Base-by-base conservation (phyloP, 768 basidiomycete genomes). In the Botryobasidium botryosum region DNA sequence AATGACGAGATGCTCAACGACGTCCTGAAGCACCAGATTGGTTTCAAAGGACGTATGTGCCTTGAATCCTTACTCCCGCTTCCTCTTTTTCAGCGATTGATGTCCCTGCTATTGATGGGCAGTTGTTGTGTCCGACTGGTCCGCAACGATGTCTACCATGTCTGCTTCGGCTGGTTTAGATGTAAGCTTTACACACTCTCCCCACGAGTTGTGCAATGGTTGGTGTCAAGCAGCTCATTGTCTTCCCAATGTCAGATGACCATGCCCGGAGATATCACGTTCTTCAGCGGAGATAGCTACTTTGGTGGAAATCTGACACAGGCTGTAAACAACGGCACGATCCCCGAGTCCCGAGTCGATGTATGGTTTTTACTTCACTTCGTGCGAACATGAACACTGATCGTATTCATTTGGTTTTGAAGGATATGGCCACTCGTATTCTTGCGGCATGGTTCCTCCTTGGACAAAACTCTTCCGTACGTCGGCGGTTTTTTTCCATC, bases 11-110 rank as follows among this genome's bases (percentile, higher is more conserved):
- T 73, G 39, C 54, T 83, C 57, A 83, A 83, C 57, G 71, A 74
- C 45, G 66, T 86, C n/a, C 63, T 85, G 47, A 85, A 85, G 62
- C 62, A 67, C 38, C 77, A 86, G 59, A 71, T 68, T 43, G 80
- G 75, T 7, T 86, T 84, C 66, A 78, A 79, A 61, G 82, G 81
- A 32, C 79, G 68, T 26, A 26, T 29, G 29, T 23, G 23, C 7
- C 12, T n/a, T 26, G 12, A 7, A 8, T 46, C 10, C 17, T 10
- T 12, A 40, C 15, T 25, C 10, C 33, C 29, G 3, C 32, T 24
- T 26, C 18, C 8, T 3, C 7, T n/a, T 24, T 43, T 15, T n/a
- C 18, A 15, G 17, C 23, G 20, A 18, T 5, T 27, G 21, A 27
- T 45, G 31, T 18, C 5, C 20, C 46, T 72, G 71, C 6, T 44